Conservation (phyloP, 352 stramenopile species). For the Globisporangium middletonii region DNA sequence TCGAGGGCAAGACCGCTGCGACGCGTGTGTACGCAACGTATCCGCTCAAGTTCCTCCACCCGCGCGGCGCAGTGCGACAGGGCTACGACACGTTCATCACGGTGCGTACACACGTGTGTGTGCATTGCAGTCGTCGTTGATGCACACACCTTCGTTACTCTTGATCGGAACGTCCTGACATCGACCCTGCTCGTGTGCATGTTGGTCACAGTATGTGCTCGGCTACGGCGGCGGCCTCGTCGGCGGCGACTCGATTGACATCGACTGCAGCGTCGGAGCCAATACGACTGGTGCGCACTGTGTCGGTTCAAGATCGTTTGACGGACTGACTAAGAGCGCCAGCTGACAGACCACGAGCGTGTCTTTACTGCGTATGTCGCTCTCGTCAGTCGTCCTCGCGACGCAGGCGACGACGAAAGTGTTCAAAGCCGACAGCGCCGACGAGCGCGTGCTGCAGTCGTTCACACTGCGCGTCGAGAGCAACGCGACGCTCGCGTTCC, state of each 20-base stretch:
- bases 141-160: background rate
- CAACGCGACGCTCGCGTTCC: slow-evolving; percentile 59
- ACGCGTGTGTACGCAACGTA: slow-evolving; percentile 82
- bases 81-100: slow-evolving; percentile 70
- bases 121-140: background rate
- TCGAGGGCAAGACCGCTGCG: slow-evolving; percentile 46
- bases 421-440: slow-evolving; percentile 57
- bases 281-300: slow-evolving; percentile 38
- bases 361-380: background rate
- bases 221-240: slow-evolving; percentile 81
- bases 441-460: slow-evolving; percentile 42
- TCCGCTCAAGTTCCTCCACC: slow-evolving; percentile 84
- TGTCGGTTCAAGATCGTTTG: background rate
- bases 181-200: background rate
- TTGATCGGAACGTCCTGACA: background rate
- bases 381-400: slow-evolving; percentile 47
- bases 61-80: slow-evolving; percentile 50
- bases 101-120: slow-evolving; percentile 20
- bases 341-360: background rate
- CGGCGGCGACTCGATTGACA: slow-evolving; percentile 57
- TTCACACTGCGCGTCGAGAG: slow-evolving; percentile 42
- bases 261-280: slow-evolving; percentile 43
- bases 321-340: no score
- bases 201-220: slow-evolving; percentile 58
- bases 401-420: slow-evolving; percentile 88